Evolutionary conservation across 257 asterid genomes (phyloP).

Genomic region (Coffea canephora): DNA sequence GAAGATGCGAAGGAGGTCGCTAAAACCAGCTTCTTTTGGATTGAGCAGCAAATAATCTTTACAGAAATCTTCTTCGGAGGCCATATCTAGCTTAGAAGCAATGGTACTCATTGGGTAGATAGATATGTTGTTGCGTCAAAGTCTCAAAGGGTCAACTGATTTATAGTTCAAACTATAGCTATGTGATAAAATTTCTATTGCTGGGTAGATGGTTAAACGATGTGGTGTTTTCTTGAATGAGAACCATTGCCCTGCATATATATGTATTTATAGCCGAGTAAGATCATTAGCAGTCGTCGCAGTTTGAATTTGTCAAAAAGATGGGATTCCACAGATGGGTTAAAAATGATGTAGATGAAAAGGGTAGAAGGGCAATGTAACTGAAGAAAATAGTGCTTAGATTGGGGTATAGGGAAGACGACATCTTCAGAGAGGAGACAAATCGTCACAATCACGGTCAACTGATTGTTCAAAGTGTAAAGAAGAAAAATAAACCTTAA

Average conservation of each 20-base stretch:
- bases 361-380: too few relatives aligned
- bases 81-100: constrained; percentile 17
- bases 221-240: not conserved
- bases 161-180: not conserved
- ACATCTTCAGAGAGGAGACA: too few relatives aligned
- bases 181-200: not conserved
- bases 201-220: not conserved
- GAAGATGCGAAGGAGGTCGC: constrained; percentile 42
- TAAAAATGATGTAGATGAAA: too few relatives aligned
- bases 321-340: too few relatives aligned
- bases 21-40: constrained; percentile 40
- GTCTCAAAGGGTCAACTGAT: not conserved
- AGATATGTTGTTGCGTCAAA: not conserved
- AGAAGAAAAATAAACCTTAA: too few relatives aligned
- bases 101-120: not conserved
- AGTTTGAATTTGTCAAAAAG: too few relatives aligned
- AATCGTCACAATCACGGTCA: too few relatives aligned
- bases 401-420: too few relatives aligned
- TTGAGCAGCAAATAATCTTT: constrained; percentile 38
- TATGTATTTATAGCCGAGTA: not conserved
- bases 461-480: too few relatives aligned
- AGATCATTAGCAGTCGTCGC: not conserved
- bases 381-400: too few relatives aligned
- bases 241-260: too few relatives aligned
- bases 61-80: constrained; percentile 25